Evolutionary conservation across 2,329 filamentous ascomycete genomes (phyloP).

Genomic region (Fusarium pininemorale): DNA sequence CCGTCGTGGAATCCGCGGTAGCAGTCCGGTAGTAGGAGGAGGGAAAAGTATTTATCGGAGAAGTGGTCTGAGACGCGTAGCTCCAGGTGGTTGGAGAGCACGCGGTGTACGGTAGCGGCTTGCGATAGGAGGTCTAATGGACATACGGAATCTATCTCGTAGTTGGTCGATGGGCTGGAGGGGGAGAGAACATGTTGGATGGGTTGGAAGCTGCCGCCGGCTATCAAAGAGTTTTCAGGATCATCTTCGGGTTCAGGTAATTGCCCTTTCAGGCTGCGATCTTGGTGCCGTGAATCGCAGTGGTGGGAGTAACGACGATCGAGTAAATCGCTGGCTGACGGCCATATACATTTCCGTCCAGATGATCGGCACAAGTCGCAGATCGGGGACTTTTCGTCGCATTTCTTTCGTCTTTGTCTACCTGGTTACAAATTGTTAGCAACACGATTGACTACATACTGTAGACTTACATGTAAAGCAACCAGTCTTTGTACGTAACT

Average conservation of each 20-base stretch:
- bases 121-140: neutral
- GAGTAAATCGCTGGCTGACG: constrained; percentile 13
- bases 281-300: constrained; percentile 6
- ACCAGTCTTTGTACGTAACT: constrained; percentile 30
- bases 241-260: neutral
- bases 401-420: constrained; percentile 32
- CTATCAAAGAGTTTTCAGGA: neutral
- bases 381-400: constrained; percentile 21
- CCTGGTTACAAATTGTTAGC: neutral
- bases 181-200: accelerated
- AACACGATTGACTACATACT: accelerated
- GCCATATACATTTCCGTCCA: constrained; percentile 19
- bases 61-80: constrained; percentile 31
- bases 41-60: constrained; percentile 26
- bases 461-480: constrained; percentile 23
- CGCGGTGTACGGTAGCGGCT: neutral
- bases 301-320: constrained; percentile 27
- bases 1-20: constrained; percentile 43
- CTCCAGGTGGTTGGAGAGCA: constrained; percentile 24
- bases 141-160: neutral
- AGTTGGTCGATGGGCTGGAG: no score
- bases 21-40: constrained; percentile 43
- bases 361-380: constrained; percentile 12
- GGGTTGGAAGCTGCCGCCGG: no score
- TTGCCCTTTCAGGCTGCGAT: neutral